phyloP scores from a whole-genome alignment of 1,284 basidiomycete genomes.

The Cryptococcus floricola region DNA sequence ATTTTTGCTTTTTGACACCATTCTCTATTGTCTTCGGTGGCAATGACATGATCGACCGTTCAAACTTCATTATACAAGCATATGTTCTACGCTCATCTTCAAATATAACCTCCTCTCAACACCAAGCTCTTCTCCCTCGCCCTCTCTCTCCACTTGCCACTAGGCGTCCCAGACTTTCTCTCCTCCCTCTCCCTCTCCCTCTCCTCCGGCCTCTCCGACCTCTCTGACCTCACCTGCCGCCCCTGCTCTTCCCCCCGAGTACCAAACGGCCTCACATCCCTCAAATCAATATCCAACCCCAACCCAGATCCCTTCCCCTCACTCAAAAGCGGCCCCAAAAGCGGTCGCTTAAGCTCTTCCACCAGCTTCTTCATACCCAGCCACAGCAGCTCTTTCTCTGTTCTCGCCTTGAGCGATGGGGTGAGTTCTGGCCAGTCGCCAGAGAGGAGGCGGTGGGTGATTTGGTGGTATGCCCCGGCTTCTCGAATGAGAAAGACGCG shows the following conservation, averaged over 20 bases:
- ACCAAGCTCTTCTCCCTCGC: conserved; percentile 13
- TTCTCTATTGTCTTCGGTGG: too few relatives aligned
- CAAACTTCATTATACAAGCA: too few relatives aligned
- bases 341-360: conserved; percentile 12
- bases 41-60: too few relatives aligned
- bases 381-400: conserved; percentile 22
- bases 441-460: conserved; percentile 24
- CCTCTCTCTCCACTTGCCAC: conserved; percentile 2
- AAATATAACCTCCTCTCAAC: conserved; percentile 9
- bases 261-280: background rate
- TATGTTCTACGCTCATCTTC: too few relatives aligned
- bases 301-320: background rate
- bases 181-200: background rate
- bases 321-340: background rate
- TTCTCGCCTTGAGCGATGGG: background rate
- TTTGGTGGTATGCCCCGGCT: conserved; percentile 27
- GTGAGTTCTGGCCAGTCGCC: conserved; percentile 17
- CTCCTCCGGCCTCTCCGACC: background rate
- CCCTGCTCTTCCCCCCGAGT: background rate
- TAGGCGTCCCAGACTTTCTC: background rate
- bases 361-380: conserved; percentile 19
- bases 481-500: conserved; percentile 27
- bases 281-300: background rate
- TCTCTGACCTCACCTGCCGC: background rate
- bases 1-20: too few relatives aligned